These are phyloP conservation scores for Vaccinium darrowii DNA, from an alignment of 148 eudicot genomes.

Conservation along the genomic window DNA sequence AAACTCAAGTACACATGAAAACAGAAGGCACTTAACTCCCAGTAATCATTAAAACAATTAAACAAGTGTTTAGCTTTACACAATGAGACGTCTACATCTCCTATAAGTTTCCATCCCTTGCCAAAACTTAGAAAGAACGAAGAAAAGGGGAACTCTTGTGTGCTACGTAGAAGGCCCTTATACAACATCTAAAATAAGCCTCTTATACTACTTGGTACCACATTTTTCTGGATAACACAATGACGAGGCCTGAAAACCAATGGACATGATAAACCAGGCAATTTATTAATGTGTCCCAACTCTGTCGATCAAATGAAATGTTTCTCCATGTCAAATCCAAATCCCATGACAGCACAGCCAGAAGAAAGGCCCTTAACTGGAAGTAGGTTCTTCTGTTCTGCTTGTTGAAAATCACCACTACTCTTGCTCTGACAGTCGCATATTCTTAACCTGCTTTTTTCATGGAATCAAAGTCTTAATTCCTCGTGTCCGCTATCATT, in stretches of 20 bases:
- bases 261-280: neutral
- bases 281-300: neutral
- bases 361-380: slow-evolving; percentile 7
- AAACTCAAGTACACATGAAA: neutral
- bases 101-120: neutral
- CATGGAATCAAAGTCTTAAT: slow-evolving; percentile 21
- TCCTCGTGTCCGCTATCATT: slow-evolving; percentile 14
- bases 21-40: neutral
- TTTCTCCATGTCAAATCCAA: neutral
- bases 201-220: neutral
- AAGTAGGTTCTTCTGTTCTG: slow-evolving; percentile 14
- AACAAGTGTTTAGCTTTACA: neutral
- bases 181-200: neutral
- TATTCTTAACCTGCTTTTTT: neutral
- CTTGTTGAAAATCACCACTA: slow-evolving; percentile 18
- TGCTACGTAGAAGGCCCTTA: neutral
- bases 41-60: neutral
- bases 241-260: neutral
- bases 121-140: neutral
- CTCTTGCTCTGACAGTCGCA: slow-evolving; percentile 29
- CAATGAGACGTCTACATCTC: neutral
- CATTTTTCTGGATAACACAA: neutral
- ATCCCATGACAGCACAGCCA: neutral
- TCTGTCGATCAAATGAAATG: neutral
- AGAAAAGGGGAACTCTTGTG: neutral